Percentiles rank a stretch among this genome's conserved stretches.
Conservation (phyloP, 2,329 filamentous ascomycete species). For the Exophiala lecanii-corni region DNA sequence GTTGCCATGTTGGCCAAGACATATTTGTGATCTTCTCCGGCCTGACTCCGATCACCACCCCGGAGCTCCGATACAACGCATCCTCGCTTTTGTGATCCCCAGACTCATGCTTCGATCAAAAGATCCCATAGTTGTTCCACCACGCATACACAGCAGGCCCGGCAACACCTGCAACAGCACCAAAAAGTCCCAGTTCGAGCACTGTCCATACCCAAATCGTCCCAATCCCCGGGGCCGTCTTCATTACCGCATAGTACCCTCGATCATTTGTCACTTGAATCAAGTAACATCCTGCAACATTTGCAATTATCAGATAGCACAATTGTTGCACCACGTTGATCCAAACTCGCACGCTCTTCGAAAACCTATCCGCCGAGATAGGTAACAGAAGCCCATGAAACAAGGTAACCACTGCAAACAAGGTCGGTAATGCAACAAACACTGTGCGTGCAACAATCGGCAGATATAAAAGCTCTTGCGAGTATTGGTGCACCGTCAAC, state of each 20-base stretch:
- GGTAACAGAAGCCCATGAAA: slow-evolving; percentile 42
- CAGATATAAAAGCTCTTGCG: slow-evolving; percentile 29
- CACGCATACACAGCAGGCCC: slow-evolving; percentile 50
- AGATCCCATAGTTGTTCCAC: slow-evolving; percentile 51
- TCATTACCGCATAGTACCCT: slow-evolving; percentile 85
- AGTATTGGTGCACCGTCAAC: slow-evolving; percentile 45
- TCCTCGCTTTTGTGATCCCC: too few relatives aligned
- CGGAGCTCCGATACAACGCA: too few relatives aligned
- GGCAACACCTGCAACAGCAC: slow-evolving; percentile 55
- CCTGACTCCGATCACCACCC: too few relatives aligned
- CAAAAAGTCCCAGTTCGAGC: slow-evolving; percentile 71
- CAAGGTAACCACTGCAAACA: slow-evolving; percentile 42
- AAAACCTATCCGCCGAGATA: slow-evolving; percentile 18
- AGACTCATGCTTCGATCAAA: slow-evolving; percentile 28
- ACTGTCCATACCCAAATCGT: slow-evolving; percentile 92
- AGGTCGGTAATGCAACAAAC: slow-evolving; percentile 38
- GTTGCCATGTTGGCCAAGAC: too few relatives aligned
- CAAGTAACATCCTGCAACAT: slow-evolving; percentile 68
- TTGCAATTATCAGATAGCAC: slow-evolving; percentile 60
- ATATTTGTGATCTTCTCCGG: too few relatives aligned
- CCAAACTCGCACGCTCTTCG: slow-evolving; percentile 5
- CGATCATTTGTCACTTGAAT: slow-evolving; percentile 75
- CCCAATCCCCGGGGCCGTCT: slow-evolving; percentile 80
- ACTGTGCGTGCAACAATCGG: slow-evolving; percentile 32
- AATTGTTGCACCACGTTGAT: slow-evolving; percentile 31